phyloP scores from a whole-genome alignment of 2,329 filamentous ascomycete genomes.

The Aspergillus uvarum region DNA sequence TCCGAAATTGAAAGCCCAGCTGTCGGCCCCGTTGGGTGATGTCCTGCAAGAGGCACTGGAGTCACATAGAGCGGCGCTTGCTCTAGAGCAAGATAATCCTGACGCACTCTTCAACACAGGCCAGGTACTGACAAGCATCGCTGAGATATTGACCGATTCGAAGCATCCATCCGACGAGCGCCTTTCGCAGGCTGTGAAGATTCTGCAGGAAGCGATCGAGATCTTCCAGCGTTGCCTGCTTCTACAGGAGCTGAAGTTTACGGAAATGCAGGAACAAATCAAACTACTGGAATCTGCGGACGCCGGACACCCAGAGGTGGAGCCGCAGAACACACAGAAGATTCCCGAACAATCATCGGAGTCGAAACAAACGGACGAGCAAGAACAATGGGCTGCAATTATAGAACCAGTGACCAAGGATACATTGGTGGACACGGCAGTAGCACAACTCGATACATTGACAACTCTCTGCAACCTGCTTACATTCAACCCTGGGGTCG shows the following conservation, averaged over 20 bases:
- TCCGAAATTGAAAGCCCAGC: conserved; percentile 58
- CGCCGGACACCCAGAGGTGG: conserved; percentile 15
- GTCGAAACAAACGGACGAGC: conserved; percentile 25
- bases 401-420: conserved; percentile 64
- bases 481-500: conserved; percentile 42
- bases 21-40: conserved; percentile 55
- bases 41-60: conserved; percentile 60
- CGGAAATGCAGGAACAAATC: conserved; percentile 47
- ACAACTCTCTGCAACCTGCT: conserved; percentile 53
- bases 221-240: conserved; percentile 58
- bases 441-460: conserved; percentile 61
- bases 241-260: conserved; percentile 53
- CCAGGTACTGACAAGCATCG: conserved; percentile 66
- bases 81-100: conserved; percentile 61
- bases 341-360: conserved; percentile 17
- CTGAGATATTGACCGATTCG: conserved; percentile 59
- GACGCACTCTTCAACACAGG: conserved; percentile 71
- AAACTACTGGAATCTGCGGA: conserved; percentile 37
- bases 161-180: conserved; percentile 45
- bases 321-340: conserved; percentile 13
- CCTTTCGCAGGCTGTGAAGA: conserved; percentile 50
- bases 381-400: conserved; percentile 66
- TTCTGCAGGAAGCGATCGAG: conserved; percentile 61
- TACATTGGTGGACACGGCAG: conserved; percentile 66
- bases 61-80: conserved; percentile 63